Evolutionary conservation across 2,329 filamentous ascomycete species (phyloP).

Genomic region (Trichoderma koningiopsis): DNA sequence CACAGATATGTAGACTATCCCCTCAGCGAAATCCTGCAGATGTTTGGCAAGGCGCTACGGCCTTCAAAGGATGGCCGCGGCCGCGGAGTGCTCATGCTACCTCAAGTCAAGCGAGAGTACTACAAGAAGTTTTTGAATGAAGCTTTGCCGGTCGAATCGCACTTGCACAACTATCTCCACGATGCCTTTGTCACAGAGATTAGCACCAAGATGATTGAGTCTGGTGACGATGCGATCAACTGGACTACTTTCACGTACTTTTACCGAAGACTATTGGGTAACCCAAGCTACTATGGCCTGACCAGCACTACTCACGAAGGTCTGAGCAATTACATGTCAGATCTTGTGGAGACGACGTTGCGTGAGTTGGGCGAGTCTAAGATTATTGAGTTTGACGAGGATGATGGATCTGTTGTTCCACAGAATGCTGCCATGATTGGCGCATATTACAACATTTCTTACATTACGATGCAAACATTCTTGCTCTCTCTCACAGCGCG

Average conservation of each 20-base stretch:
- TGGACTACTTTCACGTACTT: slow-evolving; percentile 99
- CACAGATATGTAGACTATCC: slow-evolving; percentile 97
- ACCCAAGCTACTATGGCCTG: slow-evolving; percentile 94
- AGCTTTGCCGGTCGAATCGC: slow-evolving; percentile 91
- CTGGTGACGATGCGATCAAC: slow-evolving; percentile 94
- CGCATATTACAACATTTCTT: slow-evolving; percentile 98
- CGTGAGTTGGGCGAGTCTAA: slow-evolving; percentile 90
- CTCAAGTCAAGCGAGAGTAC: slow-evolving; percentile 91
- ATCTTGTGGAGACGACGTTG: slow-evolving; percentile 88
- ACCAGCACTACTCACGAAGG: slow-evolving; percentile 87
- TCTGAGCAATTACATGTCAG: slow-evolving; percentile 90
- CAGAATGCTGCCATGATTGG: slow-evolving; percentile 98
- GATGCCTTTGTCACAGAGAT: slow-evolving; percentile 98
- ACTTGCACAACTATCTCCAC: slow-evolving; percentile 86
- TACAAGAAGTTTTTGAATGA: slow-evolving; percentile 99
- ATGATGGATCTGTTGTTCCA: slow-evolving; percentile 84
- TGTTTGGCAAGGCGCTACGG: slow-evolving; percentile 92
- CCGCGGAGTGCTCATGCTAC: slow-evolving; percentile 94
- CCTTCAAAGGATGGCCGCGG: slow-evolving; percentile 77
- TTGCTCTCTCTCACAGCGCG: slow-evolving; percentile 83
- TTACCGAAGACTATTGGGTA: slow-evolving; percentile 90
- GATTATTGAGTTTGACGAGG: slow-evolving; percentile 93
- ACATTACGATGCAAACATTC: slow-evolving; percentile 99
- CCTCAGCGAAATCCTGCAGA: slow-evolving; percentile 90
- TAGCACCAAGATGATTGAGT: slow-evolving; percentile 92